phyloP scores from a whole-genome alignment of 1,284 basidiomycete species.

The Marasmius fiardii region DNA sequence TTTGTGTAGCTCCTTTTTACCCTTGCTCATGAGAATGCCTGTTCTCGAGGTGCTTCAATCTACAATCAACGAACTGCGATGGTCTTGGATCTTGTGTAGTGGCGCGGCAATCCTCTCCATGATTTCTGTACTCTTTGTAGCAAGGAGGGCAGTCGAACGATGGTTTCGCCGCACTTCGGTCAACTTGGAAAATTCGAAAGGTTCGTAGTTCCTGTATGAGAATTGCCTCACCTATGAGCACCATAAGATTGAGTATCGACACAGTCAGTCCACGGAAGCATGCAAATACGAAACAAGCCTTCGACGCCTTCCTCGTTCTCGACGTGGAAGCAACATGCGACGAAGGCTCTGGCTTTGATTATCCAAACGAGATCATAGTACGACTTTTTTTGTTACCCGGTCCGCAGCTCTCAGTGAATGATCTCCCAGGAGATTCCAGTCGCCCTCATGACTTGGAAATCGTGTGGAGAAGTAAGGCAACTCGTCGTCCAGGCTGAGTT shows the following conservation, averaged over 20 bases:
- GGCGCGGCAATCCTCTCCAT: background rate
- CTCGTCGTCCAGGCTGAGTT: slow-evolving; percentile 78
- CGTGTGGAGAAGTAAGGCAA: slow-evolving; percentile 52
- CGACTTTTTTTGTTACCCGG: slow-evolving; percentile 25
- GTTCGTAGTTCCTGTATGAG: background rate
- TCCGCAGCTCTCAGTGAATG: slow-evolving; percentile 9
- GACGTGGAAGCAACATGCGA: slow-evolving; percentile 93
- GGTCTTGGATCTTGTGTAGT: background rate
- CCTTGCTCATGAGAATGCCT: no score
- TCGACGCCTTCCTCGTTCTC: slow-evolving; percentile 71
- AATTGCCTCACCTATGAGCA: no score
- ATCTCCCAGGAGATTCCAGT: slow-evolving; percentile 79
- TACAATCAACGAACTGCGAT: no score
- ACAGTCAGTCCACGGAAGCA: background rate
- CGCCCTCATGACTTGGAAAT: slow-evolving; percentile 81
- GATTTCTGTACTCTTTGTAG: background rate
- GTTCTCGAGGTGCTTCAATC: no score
- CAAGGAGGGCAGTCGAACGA: background rate
- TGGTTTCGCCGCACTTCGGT: background rate
- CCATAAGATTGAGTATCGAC: background rate
- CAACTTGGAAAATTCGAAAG: background rate
- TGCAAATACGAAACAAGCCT: slow-evolving; percentile 45
- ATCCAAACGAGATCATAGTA: slow-evolving; percentile 93
- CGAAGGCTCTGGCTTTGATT: slow-evolving; percentile 61
- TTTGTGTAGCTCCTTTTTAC: no score